Percentiles rank a stretch among this genome's conserved stretches.
Conservation (phyloP, 108 stramenopile species). For the Mediolabrus comicus region DNA sequence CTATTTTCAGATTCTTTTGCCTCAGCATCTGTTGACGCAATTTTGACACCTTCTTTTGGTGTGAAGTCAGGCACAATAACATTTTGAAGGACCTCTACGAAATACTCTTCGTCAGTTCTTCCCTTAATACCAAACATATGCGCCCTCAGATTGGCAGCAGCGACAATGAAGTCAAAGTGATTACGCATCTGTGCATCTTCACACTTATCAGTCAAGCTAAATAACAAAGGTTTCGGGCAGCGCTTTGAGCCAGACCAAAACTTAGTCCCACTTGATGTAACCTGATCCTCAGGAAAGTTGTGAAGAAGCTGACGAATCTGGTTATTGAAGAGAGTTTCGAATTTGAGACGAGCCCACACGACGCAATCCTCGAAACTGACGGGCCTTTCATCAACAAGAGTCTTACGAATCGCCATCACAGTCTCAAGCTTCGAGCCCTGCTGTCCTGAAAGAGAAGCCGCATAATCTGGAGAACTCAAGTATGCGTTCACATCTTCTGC, state of each 20-base stretch:
- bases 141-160: constrained; percentile 95
- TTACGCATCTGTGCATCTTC: constrained; percentile 90
- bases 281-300: constrained; percentile 95
- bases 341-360: constrained; percentile 92
- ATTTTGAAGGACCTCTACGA: constrained; percentile 69
- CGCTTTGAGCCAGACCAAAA: constrained; percentile 97
- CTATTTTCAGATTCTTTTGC: constrained; percentile 54
- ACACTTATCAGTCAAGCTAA: constrained; percentile 79
- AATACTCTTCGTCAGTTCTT: constrained; percentile 78
- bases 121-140: constrained; percentile 89
- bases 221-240: constrained; percentile 88
- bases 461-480: constrained; percentile 75
- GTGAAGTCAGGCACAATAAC: constrained; percentile 94
- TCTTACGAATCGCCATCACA: constrained; percentile 70
- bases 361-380: constrained; percentile 92
- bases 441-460: constrained; percentile 77
- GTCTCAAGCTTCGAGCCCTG: constrained; percentile 93
- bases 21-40: constrained; percentile 95
- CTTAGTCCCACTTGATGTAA: constrained; percentile 87
- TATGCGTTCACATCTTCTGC: constrained; percentile 96
- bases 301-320: constrained; percentile 93
- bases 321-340: constrained; percentile 94
- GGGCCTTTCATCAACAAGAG: constrained; percentile 89
- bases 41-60: constrained; percentile 95
- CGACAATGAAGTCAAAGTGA: constrained; percentile 92